A percentile compares a stretch with the other conserved stretches of the same genome.
Conservation (phyloP, 257 asterid species). For the Nicotiana tabacum region DNA sequence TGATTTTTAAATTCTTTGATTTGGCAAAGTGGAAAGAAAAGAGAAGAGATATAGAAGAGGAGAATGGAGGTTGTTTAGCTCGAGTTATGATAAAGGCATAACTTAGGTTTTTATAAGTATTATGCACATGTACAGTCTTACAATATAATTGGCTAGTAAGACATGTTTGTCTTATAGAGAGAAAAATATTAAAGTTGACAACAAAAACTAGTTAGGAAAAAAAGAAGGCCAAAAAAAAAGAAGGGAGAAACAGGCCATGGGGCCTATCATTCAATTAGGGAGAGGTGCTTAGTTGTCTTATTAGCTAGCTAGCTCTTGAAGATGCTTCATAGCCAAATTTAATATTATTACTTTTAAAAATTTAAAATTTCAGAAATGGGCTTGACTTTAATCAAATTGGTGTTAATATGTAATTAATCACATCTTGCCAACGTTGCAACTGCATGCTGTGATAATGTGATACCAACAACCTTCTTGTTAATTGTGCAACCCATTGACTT, state of each 20-base stretch:
- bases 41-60: neutral
- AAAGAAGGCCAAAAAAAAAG: neutral
- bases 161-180: neutral
- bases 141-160: neutral
- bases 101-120: slow-evolving; percentile 8
- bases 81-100: slow-evolving; percentile 19
- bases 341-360: neutral
- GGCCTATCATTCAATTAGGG: neutral
- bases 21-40: neutral
- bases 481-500: neutral
- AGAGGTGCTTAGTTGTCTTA: neutral
- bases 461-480: neutral
- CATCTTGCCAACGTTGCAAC: neutral
- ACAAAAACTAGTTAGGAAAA: neutral
- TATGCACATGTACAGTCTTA: neutral
- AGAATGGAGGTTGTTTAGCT: slow-evolving; percentile 3
- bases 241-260: neutral
- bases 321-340: neutral
- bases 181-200: neutral
- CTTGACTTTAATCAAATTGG: neutral
- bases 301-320: neutral
- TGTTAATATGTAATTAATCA: neutral
- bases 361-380: neutral
- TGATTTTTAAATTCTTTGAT: slow-evolving; percentile 3
- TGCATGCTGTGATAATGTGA: neutral